These are phyloP conservation scores for Sporothrix pseudoabietina DNA, from an alignment of 2,329 filamentous ascomycete species.

Conservation along the genomic window DNA sequence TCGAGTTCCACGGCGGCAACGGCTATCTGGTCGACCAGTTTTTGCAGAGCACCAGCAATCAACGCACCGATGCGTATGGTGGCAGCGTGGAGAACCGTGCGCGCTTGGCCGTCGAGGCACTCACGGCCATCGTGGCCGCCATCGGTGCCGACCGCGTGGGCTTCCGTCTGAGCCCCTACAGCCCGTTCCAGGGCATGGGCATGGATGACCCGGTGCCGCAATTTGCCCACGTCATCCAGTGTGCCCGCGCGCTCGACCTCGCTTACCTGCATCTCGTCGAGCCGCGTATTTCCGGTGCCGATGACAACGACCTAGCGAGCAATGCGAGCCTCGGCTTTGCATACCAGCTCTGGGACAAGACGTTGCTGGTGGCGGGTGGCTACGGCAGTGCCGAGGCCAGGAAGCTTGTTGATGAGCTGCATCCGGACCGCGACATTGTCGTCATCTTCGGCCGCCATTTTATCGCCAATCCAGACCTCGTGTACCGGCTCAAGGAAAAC, in stretches of 20 bases:
- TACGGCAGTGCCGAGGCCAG: constrained; percentile 32
- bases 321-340: constrained; percentile 39
- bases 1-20: constrained; percentile 48
- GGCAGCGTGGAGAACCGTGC: constrained; percentile 58
- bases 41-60: constrained; percentile 56
- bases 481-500: not conserved
- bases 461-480: constrained; percentile 55
- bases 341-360: constrained; percentile 36
- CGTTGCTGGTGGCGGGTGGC: constrained; percentile 41
- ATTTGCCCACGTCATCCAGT: constrained; percentile 55
- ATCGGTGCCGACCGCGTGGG: not conserved
- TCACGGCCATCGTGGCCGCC: constrained; percentile 44
- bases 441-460: constrained; percentile 48
- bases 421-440: constrained; percentile 38
- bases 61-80: constrained; percentile 57
- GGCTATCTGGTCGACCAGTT: constrained; percentile 56
- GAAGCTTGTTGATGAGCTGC: constrained; percentile 38
- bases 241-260: constrained; percentile 50
- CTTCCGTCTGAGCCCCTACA: constrained; percentile 60
- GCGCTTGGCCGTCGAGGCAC: constrained; percentile 55
- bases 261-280: constrained; percentile 57
- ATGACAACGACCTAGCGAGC: not conserved
- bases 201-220: constrained; percentile 61
- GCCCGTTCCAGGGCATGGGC: constrained; percentile 59
- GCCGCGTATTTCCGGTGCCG: not conserved